A percentile compares a stretch with the other conserved stretches of the same genome.
Conservation (phyloP, 139 green algal genomes). For the Desmodesmus armatus region DNA sequence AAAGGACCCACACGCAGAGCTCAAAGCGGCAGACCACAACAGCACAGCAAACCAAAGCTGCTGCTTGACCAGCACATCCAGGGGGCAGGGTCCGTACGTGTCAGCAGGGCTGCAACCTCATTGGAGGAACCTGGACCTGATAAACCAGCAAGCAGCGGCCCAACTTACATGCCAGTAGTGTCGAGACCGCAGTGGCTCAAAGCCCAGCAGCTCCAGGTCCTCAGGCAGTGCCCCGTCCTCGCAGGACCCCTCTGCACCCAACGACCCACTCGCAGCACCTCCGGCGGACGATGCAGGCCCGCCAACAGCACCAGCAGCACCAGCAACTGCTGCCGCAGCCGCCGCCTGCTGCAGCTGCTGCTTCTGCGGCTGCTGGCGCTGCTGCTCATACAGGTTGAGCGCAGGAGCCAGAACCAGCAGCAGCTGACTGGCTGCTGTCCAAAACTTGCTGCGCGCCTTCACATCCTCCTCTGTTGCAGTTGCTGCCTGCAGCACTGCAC, state of each 20-base stretch:
- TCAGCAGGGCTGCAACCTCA: background rate
- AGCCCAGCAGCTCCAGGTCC: slow-evolving; percentile 48
- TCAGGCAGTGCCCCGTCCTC: slow-evolving; percentile 32
- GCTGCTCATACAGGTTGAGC: background rate
- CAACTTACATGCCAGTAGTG: slow-evolving; percentile 41
- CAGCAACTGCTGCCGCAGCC: slow-evolving; percentile 4
- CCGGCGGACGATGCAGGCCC: background rate
- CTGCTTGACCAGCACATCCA: background rate
- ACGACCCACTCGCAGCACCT: background rate
- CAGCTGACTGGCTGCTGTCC: slow-evolving; percentile 7
- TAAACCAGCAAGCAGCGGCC: background rate
- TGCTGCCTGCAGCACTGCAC: background rate
- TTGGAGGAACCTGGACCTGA: background rate
- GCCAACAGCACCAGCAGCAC: background rate
- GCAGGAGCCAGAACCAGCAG: background rate
- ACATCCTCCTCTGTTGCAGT: slow-evolving; percentile 19
- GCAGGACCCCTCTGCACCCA: background rate
- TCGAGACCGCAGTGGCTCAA: slow-evolving; percentile 42
- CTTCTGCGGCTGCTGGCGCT: background rate
- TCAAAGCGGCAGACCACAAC: background rate
- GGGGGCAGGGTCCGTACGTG: background rate
- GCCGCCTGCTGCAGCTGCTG: background rate
- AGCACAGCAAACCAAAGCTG: too few species aligned
- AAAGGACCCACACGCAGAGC: too few species aligned
- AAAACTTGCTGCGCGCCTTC: slow-evolving; percentile 6